Evolutionary conservation across 2,329 filamentous ascomycete species (phyloP), one percentile per base, ranked within the genome.

Genomic region (Cytospora chrysosperma): DNA sequence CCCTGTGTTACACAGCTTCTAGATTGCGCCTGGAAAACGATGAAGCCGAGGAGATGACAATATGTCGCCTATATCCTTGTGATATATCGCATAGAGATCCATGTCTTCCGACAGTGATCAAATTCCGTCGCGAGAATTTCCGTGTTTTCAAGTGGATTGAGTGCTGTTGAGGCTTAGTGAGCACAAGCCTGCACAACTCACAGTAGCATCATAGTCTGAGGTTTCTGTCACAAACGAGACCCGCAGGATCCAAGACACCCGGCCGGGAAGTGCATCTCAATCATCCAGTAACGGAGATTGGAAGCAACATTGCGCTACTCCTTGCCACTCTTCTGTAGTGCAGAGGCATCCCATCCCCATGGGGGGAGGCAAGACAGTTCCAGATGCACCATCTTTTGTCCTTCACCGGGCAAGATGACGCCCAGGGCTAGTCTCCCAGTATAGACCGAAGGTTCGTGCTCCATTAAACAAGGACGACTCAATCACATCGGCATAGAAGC

Each of bases 241-340:
- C 37, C 24, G 51, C 59, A 43, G 59, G 59, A 55, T 61, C 59
- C 40, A 61, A 61, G 59, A 61, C 59, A 61, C 43, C 43, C 43
- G 10, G n/a, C 43, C 43, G 10, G n/a, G 43, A 21, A 47, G 43
- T 47, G 43, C n/a, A 24, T 4, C 7, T 24, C 43, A 13, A 43
- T 10, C 15, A 8, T 52, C 51, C 51, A 61, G 21, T 28, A n/a
- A 55, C 59, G 51, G 21, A 27, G 27, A n/a, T 55, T 24, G 19
- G 21, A 24, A 55, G 49, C 50, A 19, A 28, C 15, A 10, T 26
- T 27, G 12, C 10, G 17, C 9, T 27, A 15, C 40, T 26, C 15
- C 30, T 43, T 34, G 51, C 19, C 57, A 27, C 28, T 24, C 43
- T 61, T 60, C 57, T 43, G 52, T 56, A 60, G 51, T 37, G 61